Base-by-base conservation (phyloP, 139 green algal species). In the Raphidocelis subcapitata region DNA sequence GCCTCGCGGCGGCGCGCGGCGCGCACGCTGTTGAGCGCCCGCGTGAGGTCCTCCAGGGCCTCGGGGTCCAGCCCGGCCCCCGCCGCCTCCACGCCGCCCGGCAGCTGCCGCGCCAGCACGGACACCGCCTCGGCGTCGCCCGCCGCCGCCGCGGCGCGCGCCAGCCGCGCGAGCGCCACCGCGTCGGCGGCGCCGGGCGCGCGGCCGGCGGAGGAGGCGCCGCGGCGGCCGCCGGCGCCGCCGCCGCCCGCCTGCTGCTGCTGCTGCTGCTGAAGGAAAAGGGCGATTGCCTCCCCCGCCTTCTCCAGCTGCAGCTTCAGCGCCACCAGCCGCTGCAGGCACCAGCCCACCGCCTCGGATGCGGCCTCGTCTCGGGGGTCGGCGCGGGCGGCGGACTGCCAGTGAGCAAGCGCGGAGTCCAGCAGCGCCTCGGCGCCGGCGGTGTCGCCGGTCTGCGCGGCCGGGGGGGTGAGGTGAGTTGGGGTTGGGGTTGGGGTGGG, bases 271-370 rank as follows among this genome's bases (percentile, higher is more conserved):
- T 49, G 41, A 12, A 49, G 41, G 69, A 68, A 85, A 0, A 56
- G 59, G 31, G 72, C 10, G 5, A 51, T 52, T 24, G 77, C 74
- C 24, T 73, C 49, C 24, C 26, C 66, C 23, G 80, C 52, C 61
- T 83, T 82, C n/a, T 83, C 72, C 47, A 82, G 76, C 80, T 85
- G 77, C 54, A 94, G 75, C 72, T 87, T 84, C 51, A 94, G 72
- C 10, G 67, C 63, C 12, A 88, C 83, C 69, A 93, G 75, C 15
- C 56, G 69, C 47, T 87, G 60, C 41, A 94, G 75, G 59, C 91
- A 92, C 80, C 82, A 90, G 24, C 52, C 62, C 23, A 81, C 20
- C 21, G 71, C 75, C 23, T 63, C 55, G 31, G 65, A 29, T 8
- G 72, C 62, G 10, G 20, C 35, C 33, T 29, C n/a, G 32, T 64